Evolutionary conservation across 805 yeast genomes (phyloP), one percentile per base, ranked within the genome.

Genomic region (Ogataea wickerhamii): DNA sequence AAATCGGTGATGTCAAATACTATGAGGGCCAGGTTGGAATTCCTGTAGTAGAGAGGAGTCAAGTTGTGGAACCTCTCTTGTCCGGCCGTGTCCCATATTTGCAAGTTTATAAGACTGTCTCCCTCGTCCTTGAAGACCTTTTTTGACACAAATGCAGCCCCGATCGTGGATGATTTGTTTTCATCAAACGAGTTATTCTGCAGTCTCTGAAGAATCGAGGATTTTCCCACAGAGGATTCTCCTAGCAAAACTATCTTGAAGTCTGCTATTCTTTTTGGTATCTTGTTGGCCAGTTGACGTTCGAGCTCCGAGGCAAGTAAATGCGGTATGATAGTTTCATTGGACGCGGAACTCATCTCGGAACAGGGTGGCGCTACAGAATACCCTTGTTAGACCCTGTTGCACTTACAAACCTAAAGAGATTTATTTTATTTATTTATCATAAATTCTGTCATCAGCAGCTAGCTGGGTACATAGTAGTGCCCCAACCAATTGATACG

Each of bases 101-200:
- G 87, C 49, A 80, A 71, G 51, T 76, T 79, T 21, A 73, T 52
- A 28, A 58, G 44, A 17, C 45, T 60, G 3, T 57, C 51, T 12
- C 48, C 56, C 6, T 49, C 51, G 20, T 49, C 48, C 19, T 53
- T 41, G 28, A 77, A 67, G 10, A 84, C 68, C 8, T 83, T 79
- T 58, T 88, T 94, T 13, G 97, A 87, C 27, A 93, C 73, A 61
- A 91, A 93, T 0, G 98, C 98, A 4, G 98, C 99, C n/a, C 99
- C 99, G 38, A 93, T 93, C 2, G 98, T 93, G 29, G 95, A 85
- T 49, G 94, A 87, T 42, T 91, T 76, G 48, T 77, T 76, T 21
- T 77, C 81, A 48, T 87, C 93, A 58, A 91, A 93, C 0, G 78
- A 63, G 51, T 79, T 74, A 45, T 67, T 67, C 28, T 76, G 89